phyloP scores from a whole-genome alignment of 2,329 filamentous ascomycete species.

The Exserohilum turcica region DNA sequence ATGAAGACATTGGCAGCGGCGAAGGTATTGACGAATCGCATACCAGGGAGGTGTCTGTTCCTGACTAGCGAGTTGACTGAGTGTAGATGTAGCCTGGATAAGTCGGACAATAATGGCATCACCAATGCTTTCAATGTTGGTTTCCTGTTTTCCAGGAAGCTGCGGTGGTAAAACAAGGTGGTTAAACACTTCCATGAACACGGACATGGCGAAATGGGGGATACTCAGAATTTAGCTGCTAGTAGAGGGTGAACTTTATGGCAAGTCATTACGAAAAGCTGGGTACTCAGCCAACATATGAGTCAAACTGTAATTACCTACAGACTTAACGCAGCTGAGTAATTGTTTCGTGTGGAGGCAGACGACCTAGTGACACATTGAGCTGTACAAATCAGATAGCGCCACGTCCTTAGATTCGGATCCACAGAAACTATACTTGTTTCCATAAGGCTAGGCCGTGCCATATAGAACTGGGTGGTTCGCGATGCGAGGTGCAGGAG shows the following conservation, averaged over 20 bases:
- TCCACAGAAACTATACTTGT: neutral
- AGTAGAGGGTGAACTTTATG: neutral
- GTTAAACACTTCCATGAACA: conserved; percentile 34
- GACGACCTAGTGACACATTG: neutral
- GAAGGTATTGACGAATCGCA: conserved; percentile 16
- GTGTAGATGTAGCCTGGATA: conserved; percentile 20
- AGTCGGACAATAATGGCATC: conserved; percentile 32
- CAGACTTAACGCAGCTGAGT: neutral
- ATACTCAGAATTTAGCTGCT: neutral
- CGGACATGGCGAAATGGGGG: conserved; percentile 13
- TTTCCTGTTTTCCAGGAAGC: conserved; percentile 40
- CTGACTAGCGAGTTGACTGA: conserved; percentile 18
- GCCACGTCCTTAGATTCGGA: neutral
- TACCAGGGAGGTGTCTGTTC: conserved; percentile 18
- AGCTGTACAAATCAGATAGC: neutral
- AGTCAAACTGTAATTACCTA: neutral
- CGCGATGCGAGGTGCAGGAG: neutral
- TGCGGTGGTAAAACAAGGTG: conserved; percentile 44
- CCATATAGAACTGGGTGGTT: neutral
- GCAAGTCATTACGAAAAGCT: neutral
- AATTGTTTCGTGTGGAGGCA: neutral
- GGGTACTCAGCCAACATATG: neutral
- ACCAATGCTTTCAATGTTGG: conserved; percentile 25
- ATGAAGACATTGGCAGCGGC: conserved; percentile 13
- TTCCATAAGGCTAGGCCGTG: neutral